Base-by-base conservation (phyloP, 441 rosid species). In the Pelargonium fulgidum region DNA sequence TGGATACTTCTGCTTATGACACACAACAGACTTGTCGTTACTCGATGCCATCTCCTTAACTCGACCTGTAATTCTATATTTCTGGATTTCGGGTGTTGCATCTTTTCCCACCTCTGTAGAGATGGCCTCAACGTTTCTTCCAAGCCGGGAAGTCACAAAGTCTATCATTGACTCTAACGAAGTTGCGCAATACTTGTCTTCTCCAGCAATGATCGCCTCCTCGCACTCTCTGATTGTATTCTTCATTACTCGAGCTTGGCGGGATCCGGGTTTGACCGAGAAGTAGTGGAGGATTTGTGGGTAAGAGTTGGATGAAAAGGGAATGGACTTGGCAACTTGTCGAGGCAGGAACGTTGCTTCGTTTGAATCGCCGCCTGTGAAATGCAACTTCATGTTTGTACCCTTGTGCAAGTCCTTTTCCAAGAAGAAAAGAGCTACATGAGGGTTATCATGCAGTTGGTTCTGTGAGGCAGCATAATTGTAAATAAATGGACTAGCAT, bases 81-180 rank as follows among this genome's bases (percentile, higher is more conserved):
- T 73, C 56, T 84, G 86, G 73, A 29, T 7, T 59, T 12, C 20
- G 68, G 78, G 68, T 66, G n/a, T n/a, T n/a, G n/a, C n/a, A n/a
- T 75, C 65, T 64, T 79, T 73, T 41, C 72, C 77, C 59, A 79
- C 89, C 74, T 84, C 96, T 12, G 96, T 90, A 4, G 90, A 83
- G 69, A 85, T 59, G 26, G 82, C 92, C 69, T 74, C 62, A 3
- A 86, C 80, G 11, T 73, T 66, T 73, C 78, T 85, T 29, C 96
- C 91, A 6, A 90, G 85, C 77, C 77, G 78, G 19, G 89, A 80
- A 24, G 77, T 80, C 71, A 80, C 65, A 76, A 82, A 88, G 63
- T 89, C 92, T 3, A 90, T 75, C 97, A 93, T 89, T 0, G 97
- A 87, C 79, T 90, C 94, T 26, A 90, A 65, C 0, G 94, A 90